Evolutionary conservation across 768 basidiomycete genomes (phyloP).

Genomic region (Chalciporus pseudorubinellus): DNA sequence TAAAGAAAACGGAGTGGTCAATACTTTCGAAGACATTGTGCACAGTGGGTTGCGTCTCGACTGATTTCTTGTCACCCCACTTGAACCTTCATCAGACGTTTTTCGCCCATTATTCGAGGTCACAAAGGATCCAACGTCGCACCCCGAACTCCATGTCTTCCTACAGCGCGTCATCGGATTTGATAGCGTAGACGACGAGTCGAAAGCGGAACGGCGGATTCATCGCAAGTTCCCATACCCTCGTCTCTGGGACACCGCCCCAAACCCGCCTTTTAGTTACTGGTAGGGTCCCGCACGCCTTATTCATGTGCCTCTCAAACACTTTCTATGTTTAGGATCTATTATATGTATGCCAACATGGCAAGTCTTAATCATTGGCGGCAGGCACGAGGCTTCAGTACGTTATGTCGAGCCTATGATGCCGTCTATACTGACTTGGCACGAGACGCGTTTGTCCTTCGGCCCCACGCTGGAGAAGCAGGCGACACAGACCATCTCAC

Average conservation of each 20-base stretch:
- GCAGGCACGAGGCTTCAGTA: conserved; percentile 84
- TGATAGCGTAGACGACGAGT: conserved; percentile 99
- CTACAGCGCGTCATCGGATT: conserved; percentile 94
- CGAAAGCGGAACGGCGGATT: conserved; percentile 86
- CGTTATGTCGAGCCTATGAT: conserved; percentile 30
- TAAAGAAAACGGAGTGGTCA: conserved; percentile 79
- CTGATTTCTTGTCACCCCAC: neutral
- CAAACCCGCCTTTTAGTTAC: conserved; percentile 94
- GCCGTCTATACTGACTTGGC: neutral
- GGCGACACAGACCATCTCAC: conserved; percentile 98
- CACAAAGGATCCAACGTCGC: conserved; percentile 82
- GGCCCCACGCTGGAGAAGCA: conserved; percentile 97
- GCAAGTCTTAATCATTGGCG: conserved; percentile 95
- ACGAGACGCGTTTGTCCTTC: conserved; percentile 86
- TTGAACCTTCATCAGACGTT: conserved; percentile 55
- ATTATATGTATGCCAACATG: conserved; percentile 98
- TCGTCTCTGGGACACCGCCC: conserved; percentile 79
- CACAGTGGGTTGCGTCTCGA: conserved; percentile 56
- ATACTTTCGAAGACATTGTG: conserved; percentile 90
- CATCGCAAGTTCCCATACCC: conserved; percentile 95
- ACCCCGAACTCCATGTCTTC: conserved; percentile 94
- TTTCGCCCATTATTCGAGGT: conserved; percentile 95
- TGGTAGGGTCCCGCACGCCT: conserved; percentile 52
- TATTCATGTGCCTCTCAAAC: neutral
- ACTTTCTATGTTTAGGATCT: conserved; percentile 56